Base-by-base conservation (phyloP, 2,329 filamentous ascomycete genomes). In the Penicillium thymicola region DNA sequence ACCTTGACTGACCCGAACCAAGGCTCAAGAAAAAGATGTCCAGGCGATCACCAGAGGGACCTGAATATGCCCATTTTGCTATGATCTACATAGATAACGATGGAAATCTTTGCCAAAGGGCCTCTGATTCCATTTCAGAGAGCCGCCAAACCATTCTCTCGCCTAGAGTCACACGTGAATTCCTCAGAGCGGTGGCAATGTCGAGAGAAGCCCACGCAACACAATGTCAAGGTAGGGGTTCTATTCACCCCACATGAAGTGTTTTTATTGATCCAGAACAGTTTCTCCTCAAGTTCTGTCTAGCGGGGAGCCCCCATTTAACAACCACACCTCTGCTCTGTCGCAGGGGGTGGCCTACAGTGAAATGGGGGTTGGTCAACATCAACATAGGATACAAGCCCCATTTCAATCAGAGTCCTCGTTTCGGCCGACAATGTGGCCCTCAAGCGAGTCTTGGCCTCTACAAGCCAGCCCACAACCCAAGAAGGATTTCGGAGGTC, bases 41-140 rank as follows among this genome's bases (percentile, higher is more conserved):
- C 5, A 60, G 60, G 60, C 63, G 61, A 48, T 57, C 65, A 43
- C 59, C 59, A 37, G 63, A 64, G 37, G 63, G 61, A 16, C 53
- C 64, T 51, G 55, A 57, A 4, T 70, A 61, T 51, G 55, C 62
- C 8, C 70, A 72, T 52, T 72, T 67, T 62, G 70, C 70, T 43
- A 58, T 72, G 16, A 69, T 72, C 27, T 72, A 71, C 41, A 65
- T 70, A 30, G 68, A 71, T 45, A 58, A 64, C 28, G 58, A 61
- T 48, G 70, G 69, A 6, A 69, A 71, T 46, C 63, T 72, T 13
- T 64, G 68, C 23, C 65, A 71, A 28, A 63, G 66, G 51, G 63
- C 69, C 10, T 72, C 70, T 11, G 62, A 61, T 1, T 72, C 70
- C 8, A 62, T 72, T 32, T 66, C 64, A 8, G 59, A 66, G 18